Evolutionary conservation across 2,329 filamentous ascomycete species (phyloP), one percentile per base, ranked within the genome.

Genomic region (Leptographium wingfieldii): DNA sequence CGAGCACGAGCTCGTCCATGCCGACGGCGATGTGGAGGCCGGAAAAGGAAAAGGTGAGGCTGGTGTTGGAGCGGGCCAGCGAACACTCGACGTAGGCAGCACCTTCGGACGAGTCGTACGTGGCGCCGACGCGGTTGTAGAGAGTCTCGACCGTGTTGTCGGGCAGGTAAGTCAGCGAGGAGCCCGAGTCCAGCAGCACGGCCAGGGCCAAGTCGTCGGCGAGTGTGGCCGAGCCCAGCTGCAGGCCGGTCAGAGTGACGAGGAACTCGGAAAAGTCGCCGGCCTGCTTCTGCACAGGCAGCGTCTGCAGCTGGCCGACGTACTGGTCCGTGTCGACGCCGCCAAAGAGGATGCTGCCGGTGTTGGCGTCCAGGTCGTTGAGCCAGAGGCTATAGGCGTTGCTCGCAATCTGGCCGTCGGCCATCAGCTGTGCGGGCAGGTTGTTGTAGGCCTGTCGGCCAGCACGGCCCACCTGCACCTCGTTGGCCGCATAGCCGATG

Each of bases 401-500:
- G 22, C 85, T 83, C 22, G 79, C 72, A 64, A 89, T 89, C 56
- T 79, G 59, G 9, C 82, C 83, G 4, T 80, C 75, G 35, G 80
- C 71, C 1, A 81, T 81, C 74, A 92, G 75, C 62, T 81, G 81
- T 51, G 80, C 78, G 1, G 87, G 87, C 7, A 92, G 74, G 69
- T 91, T 92, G 52, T 82, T 72, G 71, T 92, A 92, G 0, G 80
- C 60, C 4, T 72, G 61, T 60, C 75, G 71, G 6, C 78, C 76
- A 10, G 76, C 79, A 63, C 81, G 77, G 57, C 79, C 78, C 54
- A 88, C 82, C 66, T 86, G 83, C 14, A 87, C 88, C 73, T 96
- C 92, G 70, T 95, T 94, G 64, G 78, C 71, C 0, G 80, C 70
- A 70, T 96, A 96, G 7, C 92, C 92, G 63, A 97, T 87, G 22